phyloP scores from a whole-genome alignment of 257 asterid genomes.

The Gardenia jasminoides region DNA sequence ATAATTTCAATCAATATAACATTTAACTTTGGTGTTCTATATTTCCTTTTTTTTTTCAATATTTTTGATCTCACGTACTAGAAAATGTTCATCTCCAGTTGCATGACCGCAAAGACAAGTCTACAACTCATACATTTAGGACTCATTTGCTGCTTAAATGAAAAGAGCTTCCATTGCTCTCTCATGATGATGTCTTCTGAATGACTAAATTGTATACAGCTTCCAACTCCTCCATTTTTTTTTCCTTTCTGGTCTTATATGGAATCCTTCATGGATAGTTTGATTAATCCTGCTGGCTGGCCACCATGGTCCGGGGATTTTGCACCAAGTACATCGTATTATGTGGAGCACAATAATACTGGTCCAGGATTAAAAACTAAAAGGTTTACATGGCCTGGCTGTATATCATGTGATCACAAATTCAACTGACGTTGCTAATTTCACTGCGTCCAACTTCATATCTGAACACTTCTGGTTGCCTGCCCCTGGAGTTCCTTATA shows the following conservation, averaged over 20 bases:
- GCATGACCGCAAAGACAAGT: too few relatives aligned
- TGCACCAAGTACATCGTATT: constrained; percentile 54
- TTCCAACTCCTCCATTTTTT: too few relatives aligned
- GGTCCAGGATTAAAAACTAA: constrained; percentile 51
- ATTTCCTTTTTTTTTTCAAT: too few relatives aligned
- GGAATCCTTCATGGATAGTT: constrained; percentile 41
- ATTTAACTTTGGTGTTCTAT: too few relatives aligned
- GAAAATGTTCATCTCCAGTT: too few relatives aligned
- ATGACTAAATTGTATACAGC: too few relatives aligned
- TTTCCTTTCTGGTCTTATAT: constrained; percentile 8
- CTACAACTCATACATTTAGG: too few relatives aligned
- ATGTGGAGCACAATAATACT: constrained; percentile 48
- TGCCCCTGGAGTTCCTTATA: constrained; percentile 39
- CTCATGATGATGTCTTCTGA: too few relatives aligned
- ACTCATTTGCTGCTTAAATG: too few relatives aligned
- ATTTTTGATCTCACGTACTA: too few relatives aligned
- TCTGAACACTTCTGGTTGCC: constrained; percentile 63
- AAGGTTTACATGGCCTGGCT: constrained; percentile 67
- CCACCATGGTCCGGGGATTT: constrained; percentile 50
- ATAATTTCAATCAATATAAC: too few relatives aligned
- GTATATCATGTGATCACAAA: constrained; percentile 34
- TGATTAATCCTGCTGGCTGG: constrained; percentile 61
- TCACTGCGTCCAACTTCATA: constrained; percentile 51
- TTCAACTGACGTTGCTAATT: constrained; percentile 44
- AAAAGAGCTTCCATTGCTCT: too few relatives aligned